A percentile compares a stretch with the other conserved stretches of the same genome.
phyloP scores from a whole-genome alignment of 2,329 filamentous ascomycete species.

The Pseudogymnoascus sp. region DNA sequence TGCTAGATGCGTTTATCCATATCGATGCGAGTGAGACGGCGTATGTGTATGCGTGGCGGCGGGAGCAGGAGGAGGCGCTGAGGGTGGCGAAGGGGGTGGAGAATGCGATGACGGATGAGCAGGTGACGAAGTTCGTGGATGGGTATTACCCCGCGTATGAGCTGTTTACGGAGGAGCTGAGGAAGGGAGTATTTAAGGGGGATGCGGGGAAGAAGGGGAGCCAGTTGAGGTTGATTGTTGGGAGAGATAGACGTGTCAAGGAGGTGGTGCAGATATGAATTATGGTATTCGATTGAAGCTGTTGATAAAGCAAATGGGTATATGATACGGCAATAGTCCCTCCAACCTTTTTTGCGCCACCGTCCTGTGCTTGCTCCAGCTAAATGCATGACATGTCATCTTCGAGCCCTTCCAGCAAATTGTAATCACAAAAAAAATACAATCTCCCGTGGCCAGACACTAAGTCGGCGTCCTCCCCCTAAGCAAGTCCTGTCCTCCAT shows the following conservation, averaged over 20 bases:
- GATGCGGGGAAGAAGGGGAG: slow-evolving; percentile 31
- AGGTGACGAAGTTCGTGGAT: slow-evolving; percentile 59
- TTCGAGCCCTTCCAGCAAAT: background rate
- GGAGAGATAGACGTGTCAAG: slow-evolving; percentile 37
- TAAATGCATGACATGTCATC: slow-evolving; percentile 3
- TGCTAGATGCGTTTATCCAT: slow-evolving; percentile 56
- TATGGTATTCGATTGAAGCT: background rate
- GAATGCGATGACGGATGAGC: slow-evolving; percentile 58
- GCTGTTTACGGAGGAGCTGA: slow-evolving; percentile 42
- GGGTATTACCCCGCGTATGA: slow-evolving; percentile 51
- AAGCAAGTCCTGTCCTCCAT: slow-evolving; percentile 18
- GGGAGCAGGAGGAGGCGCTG: slow-evolving; percentile 56
- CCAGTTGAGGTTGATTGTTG: slow-evolving; percentile 38
- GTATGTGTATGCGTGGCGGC: slow-evolving; percentile 62
- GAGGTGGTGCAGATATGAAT: slow-evolving; percentile 25
- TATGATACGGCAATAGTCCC: slow-evolving; percentile 9
- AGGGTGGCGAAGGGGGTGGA: slow-evolving; percentile 43
- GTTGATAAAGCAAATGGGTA: slow-evolving; percentile 20
- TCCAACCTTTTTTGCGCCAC: background rate
- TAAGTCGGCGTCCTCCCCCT: slow-evolving; percentile 1
- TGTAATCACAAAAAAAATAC: background rate
- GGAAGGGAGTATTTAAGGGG: slow-evolving; percentile 39
- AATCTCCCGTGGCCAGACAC: background rate
- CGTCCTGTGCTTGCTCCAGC: background rate
- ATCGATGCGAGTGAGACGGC: slow-evolving; percentile 54